Evolutionary conservation across 2,329 filamentous ascomycete species (phyloP), one percentile per base, ranked within the genome.

Genomic region (Verticillium dahliae): DNA sequence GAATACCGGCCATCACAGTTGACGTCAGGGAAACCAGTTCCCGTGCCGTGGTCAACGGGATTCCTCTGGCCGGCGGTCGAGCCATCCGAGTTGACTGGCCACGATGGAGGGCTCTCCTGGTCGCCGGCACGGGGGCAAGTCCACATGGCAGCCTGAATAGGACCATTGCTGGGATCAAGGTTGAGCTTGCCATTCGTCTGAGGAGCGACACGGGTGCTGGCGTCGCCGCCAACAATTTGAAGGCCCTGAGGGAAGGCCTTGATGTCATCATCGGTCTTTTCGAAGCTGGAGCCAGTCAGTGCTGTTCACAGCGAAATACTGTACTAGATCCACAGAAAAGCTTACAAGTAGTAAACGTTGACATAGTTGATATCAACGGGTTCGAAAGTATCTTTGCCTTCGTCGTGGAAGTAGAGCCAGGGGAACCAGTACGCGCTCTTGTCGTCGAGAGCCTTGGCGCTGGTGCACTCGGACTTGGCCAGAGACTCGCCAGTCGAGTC

Each of bases 351-450:
- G 79, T 95, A 95, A 64, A 84, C 84, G 69, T 88, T 87, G 83
- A 89, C 87, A 71, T 91, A 91, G 69, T 88, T 87, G 64, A 90
- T 76, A 55, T 86, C 80, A 18, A 92, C 90, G 39, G 82, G 80
- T 72, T 87, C 84, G 67, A 91, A 85, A 59, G 80, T 81, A 57
- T 83, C 84, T 65, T 87, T 85, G 67, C 82, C 76, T 68, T 85
- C 81, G 65, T 89, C 83, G 66, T 81, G 76, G 74, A 88, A 92
- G 75, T 87, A 92, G 2, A 93, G 76, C 34, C 80, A 79, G 1
- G 90, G 90, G 61, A 87, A 86, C 90, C 90, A 93, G 79, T 94
- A 93, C 74, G 89, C 89, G 67, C 84, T 89, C 71, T 85, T 80
- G 75, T 92, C 90, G 60, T 84, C 84, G 68, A 81, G 85, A 70